Percentiles rank a stretch among this genome's conserved stretches.
phyloP scores from a whole-genome alignment of 2,329 filamentous ascomycete species.

The Endocalyx cinctus region DNA sequence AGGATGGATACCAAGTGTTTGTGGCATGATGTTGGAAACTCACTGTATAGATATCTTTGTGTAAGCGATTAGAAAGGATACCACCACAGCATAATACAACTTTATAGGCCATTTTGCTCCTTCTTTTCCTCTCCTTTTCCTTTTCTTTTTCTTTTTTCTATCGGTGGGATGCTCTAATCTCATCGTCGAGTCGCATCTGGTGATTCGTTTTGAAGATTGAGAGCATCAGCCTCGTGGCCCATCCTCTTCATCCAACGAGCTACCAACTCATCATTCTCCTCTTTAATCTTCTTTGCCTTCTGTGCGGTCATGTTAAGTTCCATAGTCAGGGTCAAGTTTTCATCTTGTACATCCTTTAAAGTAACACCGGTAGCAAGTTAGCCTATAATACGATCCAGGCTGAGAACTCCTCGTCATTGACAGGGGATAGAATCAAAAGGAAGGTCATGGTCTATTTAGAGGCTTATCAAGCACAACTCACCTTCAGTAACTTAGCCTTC shows the following conservation, averaged over 20 bases:
- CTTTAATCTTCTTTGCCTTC: conserved; percentile 64
- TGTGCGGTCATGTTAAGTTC: conserved; percentile 85
- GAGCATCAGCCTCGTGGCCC: conserved; percentile 78
- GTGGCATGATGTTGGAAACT: conserved; percentile 13
- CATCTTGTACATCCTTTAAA: conserved; percentile 83
- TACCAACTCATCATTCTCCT: conserved; percentile 84
- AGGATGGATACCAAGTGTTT: conserved; percentile 14
- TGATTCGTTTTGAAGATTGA: conserved; percentile 66
- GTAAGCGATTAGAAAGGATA: conserved; percentile 20
- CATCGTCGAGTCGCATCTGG: conserved; percentile 21
- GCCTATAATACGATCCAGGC: too few species aligned
- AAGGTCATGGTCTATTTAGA: neutral
- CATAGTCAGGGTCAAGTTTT: conserved; percentile 81
- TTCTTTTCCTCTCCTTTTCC: neutral
- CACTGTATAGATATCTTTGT: conserved; percentile 20
- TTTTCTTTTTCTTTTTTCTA: neutral
- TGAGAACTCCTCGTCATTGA: too few species aligned
- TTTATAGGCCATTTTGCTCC: conserved; percentile 1
- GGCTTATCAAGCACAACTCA: conserved; percentile 33
- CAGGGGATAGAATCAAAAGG: neutral
- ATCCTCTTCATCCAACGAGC: conserved; percentile 89
- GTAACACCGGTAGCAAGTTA: conserved; percentile 4
- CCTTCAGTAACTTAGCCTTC: conserved; percentile 79
- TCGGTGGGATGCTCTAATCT: conserved; percentile 3
- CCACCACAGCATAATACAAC: conserved; percentile 17